These are phyloP conservation scores for Tinospora cordifolia DNA, from an alignment of 164 flowering plant genomes.

Conservation along the genomic window DNA sequence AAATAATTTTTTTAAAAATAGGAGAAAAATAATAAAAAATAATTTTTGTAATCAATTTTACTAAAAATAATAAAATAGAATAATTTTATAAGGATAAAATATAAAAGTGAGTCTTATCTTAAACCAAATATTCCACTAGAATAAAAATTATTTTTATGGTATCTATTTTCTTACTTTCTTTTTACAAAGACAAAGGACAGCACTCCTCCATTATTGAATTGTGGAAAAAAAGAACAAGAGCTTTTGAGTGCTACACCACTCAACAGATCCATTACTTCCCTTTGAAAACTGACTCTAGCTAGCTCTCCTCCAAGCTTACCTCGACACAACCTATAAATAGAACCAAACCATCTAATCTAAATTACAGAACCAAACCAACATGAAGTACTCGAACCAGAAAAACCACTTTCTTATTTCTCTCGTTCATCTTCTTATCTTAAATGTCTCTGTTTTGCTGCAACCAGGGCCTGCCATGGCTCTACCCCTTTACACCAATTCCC, in stretches of 20 bases:
- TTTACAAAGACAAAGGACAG: too few relatives aligned
- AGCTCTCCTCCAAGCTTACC: constrained; percentile 1
- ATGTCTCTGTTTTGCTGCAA: background rate
- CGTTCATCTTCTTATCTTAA: background rate
- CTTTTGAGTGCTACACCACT: background rate
- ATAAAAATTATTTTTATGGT: too few relatives aligned
- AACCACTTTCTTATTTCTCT: background rate
- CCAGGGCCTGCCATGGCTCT: constrained; percentile 18
- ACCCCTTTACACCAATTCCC: constrained; percentile 52
- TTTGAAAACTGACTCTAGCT: background rate
- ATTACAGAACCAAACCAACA: background rate
- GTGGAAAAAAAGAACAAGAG: background rate
- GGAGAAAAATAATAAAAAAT: too few relatives aligned
- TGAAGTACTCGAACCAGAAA: constrained; percentile 3
- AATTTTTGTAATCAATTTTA: too few relatives aligned
- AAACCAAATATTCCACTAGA: too few relatives aligned
- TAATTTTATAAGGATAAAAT: too few relatives aligned
- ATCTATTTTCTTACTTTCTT: too few relatives aligned
- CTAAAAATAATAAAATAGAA: too few relatives aligned
- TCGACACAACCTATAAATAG: background rate
- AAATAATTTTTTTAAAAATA: too few relatives aligned
- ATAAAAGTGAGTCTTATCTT: too few relatives aligned
- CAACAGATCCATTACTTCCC: background rate
- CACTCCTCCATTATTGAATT: too few relatives aligned
- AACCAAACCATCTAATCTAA: background rate